Base-by-base conservation (phyloP, 2,329 filamentous ascomycete species). In the Ophiostoma sp. region DNA sequence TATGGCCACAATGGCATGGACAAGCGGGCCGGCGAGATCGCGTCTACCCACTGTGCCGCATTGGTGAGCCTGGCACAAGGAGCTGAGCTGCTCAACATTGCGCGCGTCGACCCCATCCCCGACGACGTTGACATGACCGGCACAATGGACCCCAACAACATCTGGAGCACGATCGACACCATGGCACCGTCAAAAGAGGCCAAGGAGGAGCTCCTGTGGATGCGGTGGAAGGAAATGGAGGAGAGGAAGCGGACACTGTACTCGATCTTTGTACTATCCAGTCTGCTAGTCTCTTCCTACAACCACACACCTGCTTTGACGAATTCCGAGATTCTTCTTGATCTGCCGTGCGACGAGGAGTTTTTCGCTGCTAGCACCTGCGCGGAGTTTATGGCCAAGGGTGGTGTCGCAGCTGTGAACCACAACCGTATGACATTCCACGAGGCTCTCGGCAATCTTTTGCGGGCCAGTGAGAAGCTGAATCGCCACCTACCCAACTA, bases 1-100 rank as follows among this genome's bases (percentile, higher is more conserved):
- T 98, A 97, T 77, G 94, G 94, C 17, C 92, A 97, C 79, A 96
- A 96, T 74, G 96, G 93, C 77, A 93, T 92, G 52, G 94, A 98
- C 78, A 94, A 96, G 81, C 90, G 89, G 69, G 91, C 93, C 31
- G 93, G 92, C 72, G 93, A 97, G 77, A 96, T 96, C 76, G 94
- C 94, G 0, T 94, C 90, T 73, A 97, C 92, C 1, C 94, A 98
- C 77, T 96, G 92, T 77, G 92, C 93, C 8, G 92, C 94, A 27
- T 82, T 99, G 60, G 93, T 97, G 69, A 96, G 93, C 77, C 86
- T 99, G 68, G 93, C 94, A 4, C 90, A 94, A 76, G 92, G 93
- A 44, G 93, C 94, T n/a, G 90, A 93, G 69, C 81, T 98, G 68
- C 76, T 85, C 48, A 79, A 80, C 68, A 82, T 81, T 2, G 80